A percentile compares a stretch with the other conserved stretches of the same genome.
These are phyloP conservation scores for Loxodes magnus DNA, from an alignment of 73 alveolate genomes.

Conservation along the genomic window DNA sequence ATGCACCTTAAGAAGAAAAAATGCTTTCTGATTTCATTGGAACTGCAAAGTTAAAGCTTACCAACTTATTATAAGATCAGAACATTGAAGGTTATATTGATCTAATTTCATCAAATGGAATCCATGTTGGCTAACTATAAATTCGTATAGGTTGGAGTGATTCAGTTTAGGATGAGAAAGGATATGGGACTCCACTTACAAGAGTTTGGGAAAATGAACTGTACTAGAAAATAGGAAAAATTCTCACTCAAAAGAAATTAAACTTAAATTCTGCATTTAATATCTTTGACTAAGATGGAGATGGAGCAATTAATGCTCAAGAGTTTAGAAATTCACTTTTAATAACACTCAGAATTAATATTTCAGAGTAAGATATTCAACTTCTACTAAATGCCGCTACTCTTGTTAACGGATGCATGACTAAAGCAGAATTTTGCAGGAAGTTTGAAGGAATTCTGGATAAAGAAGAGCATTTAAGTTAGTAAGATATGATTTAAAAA, in stretches of 20 bases:
- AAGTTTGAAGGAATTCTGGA: slow-evolving; percentile 3
- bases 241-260: slow-evolving; percentile 23
- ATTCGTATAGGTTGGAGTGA: slow-evolving; percentile 48
- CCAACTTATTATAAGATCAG: slow-evolving; percentile 37
- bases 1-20: slow-evolving; percentile 62
- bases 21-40: slow-evolving; percentile 86
- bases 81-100: slow-evolving; percentile 53
- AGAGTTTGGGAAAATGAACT: slow-evolving; percentile 25
- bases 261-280: slow-evolving; percentile 22
- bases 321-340: slow-evolving; percentile 20
- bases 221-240: slow-evolving; percentile 10
- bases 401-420: slow-evolving; percentile 7
- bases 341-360: slow-evolving; percentile 1
- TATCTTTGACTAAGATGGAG: slow-evolving; percentile 28
- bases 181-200: slow-evolving; percentile 23
- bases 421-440: slow-evolving; percentile 1
- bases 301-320: slow-evolving; percentile 13
- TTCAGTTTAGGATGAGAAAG: slow-evolving; percentile 10
- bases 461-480: background rate
- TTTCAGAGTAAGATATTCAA: slow-evolving; percentile 9
- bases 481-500: background rate
- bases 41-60: slow-evolving; percentile 54
- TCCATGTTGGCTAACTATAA: slow-evolving; percentile 46
- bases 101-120: slow-evolving; percentile 32
- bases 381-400: slow-evolving; percentile 5